Evolutionary conservation across 2,329 filamentous ascomycete species (phyloP), one percentile per base, ranked within the genome.

Genomic region (Coniochaeta ligniaria): DNA sequence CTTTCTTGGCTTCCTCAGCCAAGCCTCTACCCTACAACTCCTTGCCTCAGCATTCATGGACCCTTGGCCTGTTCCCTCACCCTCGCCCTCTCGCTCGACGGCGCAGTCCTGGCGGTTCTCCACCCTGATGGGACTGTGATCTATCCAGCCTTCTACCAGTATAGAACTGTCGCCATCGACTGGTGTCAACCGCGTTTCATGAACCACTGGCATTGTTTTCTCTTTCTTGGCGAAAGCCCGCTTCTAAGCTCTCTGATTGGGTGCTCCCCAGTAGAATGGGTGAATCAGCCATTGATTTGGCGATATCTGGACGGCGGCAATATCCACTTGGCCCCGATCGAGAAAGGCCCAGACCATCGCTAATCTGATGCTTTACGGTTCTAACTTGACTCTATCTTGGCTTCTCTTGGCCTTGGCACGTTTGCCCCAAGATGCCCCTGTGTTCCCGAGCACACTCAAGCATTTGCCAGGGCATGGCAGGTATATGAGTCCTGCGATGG

Each of bases 401-500:
- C 61, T 58, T 47, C 43, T 56, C 57, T 35, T 54, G 41, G 47
- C 35, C 43, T 60, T 31, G 50, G 12, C 55, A 33, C n/a, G 36
- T 20, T 17, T 54, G 24, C 60, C 26, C 31, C 47, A 52, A 31
- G 26, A 52, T 31, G 12, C 26, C 47, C 47, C 47, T 12, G 22
- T 22, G 11, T 12, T 45, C 20, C 20, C 31, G 24, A 31, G 12
- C 22, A 36, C 41, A 55, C 31, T 45, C 54, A 60, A 56, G 58
- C 60, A 22, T 16, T 17, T 57, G 57, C 58, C 55, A 56, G 50
- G 62, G 31, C 52, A 56, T 59, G 57, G 57, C 33, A 22, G 41
- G 64, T 74, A 75, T 75, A 75, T 73, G 66, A 69, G 60, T 60
- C 60, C 56, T 66, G 63, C 54, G 36, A 26, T 26, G 17, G 16